phyloP scores from a whole-genome alignment of 169 alveolate species.

The Plasmodium gonderi region DNA sequence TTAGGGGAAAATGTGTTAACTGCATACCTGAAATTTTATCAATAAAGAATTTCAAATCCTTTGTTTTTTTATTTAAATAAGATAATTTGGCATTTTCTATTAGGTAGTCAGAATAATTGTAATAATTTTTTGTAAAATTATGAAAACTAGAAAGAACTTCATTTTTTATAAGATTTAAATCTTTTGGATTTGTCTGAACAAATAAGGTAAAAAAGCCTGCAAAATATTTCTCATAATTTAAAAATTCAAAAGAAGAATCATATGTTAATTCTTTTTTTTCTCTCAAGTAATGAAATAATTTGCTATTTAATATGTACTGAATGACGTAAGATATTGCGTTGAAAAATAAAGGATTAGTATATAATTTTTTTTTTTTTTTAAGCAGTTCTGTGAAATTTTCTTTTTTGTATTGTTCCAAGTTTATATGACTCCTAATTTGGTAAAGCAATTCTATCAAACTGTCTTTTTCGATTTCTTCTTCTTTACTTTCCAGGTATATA shows the following conservation, averaged over 20 bases:
- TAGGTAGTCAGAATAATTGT: slow-evolving; percentile 63
- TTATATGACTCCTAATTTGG: slow-evolving; percentile 18
- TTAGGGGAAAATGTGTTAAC: slow-evolving; percentile 49
- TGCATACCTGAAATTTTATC: slow-evolving; percentile 70
- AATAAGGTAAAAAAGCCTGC: slow-evolving; percentile 85
- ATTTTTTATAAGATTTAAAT: slow-evolving; percentile 75
- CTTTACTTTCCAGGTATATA: neutral
- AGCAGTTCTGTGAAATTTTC: slow-evolving; percentile 78
- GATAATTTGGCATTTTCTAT: slow-evolving; percentile 68
- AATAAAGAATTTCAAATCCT: slow-evolving; percentile 70
- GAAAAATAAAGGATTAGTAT: slow-evolving; percentile 63
- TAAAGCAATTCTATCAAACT: neutral
- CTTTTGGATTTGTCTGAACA: slow-evolving; percentile 84
- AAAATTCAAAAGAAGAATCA: slow-evolving; percentile 86
- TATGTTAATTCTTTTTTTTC: slow-evolving; percentile 89
- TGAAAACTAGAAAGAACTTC: slow-evolving; percentile 74
- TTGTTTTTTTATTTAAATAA: slow-evolving; percentile 51
- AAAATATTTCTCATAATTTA: slow-evolving; percentile 84
- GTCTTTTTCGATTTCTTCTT: neutral
- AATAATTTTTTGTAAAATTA: slow-evolving; percentile 38
- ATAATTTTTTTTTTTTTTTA: slow-evolving; percentile 77
- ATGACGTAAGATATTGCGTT: slow-evolving; percentile 37
- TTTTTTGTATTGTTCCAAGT: slow-evolving; percentile 57
- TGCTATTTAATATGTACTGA: slow-evolving; percentile 59
- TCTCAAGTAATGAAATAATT: slow-evolving; percentile 79